Base-by-base conservation (phyloP, 495 filamentous ascomycete species). In the Podospora bellae-mahoneyi region DNA sequence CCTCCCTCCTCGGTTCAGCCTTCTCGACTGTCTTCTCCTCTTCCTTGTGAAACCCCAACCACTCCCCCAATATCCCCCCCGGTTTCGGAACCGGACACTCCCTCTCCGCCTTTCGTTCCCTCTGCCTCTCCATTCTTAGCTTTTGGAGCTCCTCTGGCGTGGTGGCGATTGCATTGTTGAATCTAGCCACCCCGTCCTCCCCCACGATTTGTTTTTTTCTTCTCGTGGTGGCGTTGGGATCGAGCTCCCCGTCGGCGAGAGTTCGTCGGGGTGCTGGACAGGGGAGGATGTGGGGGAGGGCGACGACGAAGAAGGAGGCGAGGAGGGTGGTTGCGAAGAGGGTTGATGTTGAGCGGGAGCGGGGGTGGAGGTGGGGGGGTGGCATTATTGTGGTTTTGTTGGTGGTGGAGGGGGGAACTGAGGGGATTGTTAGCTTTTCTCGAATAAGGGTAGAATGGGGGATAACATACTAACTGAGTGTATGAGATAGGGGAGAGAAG, bases 301-400 rank as follows among this genome's bases (percentile, higher is more conserved):
- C 91, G 68, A 99, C 95, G 66, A 97, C 92, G 70, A 97, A 84
- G 76, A 99, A 96, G 70, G 90, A 92, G 26, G 92, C 87, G n/a
- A 91, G 82, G 48, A 97, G 84, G n/a, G 93, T 97, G n/a, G 90
- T 91, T 60, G 92, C 92, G 82, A 99, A 99, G 30, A 99, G 89
- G 28, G 93, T 92, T 61, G 88, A 91, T 68, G 95, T 99, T 77
- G 90, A 88, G 75, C 92, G 89, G 62, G 93, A 97, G 72, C 92
- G 88, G 6, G 95, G 95, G 79, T 99, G 95, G 32, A 99, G 90
- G 81, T 92, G 89, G 48, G 92, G 92, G 58, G 92, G 92, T 64
- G 94, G 90, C 93, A 97, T 96, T 6, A 5, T 66, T 53, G 44
- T 30, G 64, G 66, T 19, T 66, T 10, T 28, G 18, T 61, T 23